Conservation (phyloP, 805 yeast species). For the Hanseniaspora clermontiae region DNA sequence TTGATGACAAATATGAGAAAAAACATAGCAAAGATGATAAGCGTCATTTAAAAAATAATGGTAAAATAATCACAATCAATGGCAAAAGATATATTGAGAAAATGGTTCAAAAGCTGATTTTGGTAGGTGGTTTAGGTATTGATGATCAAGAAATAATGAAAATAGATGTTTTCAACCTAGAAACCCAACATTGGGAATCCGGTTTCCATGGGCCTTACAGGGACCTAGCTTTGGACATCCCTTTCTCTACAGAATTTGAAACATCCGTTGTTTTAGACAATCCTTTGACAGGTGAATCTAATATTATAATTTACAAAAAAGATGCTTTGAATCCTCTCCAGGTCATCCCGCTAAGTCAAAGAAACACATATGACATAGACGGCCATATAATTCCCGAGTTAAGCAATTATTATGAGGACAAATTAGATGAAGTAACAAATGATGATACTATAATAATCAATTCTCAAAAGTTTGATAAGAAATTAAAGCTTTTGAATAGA, state of each 20-base stretch:
- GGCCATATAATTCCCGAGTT: constrained; percentile 29
- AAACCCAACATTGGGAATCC: constrained; percentile 25
- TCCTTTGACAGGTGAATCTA: constrained; percentile 15
- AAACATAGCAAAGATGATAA: not conserved
- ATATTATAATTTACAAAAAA: constrained; percentile 12
- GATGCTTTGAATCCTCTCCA: constrained; percentile 23
- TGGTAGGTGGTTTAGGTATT: constrained; percentile 27
- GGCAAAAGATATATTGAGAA: constrained; percentile 21
- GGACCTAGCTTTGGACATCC: not conserved
- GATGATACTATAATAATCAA: constrained; percentile 18
- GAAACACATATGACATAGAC: constrained; percentile 11
- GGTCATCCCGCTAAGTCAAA: constrained; percentile 24
- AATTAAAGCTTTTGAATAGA: constrained; percentile 25
- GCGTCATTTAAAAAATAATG: not conserved
- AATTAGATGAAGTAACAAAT: constrained; percentile 21
- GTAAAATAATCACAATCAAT: not conserved
- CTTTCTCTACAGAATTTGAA: constrained; percentile 6
- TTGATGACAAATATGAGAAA: constrained; percentile 11
- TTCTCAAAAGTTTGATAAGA: constrained; percentile 17
- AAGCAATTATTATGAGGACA: not conserved
- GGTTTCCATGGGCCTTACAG: constrained; percentile 4
- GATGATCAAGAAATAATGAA: constrained; percentile 23
- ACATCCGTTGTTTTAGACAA: constrained; percentile 16
- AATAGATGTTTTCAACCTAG: constrained; percentile 25
- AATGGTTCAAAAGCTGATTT: constrained; percentile 25